Percentiles rank a stretch among this genome's conserved stretches.
Evolutionary conservation across 352 stramenopile species (phyloP).

Genomic region (Salisapilia sapeloensis): DNA sequence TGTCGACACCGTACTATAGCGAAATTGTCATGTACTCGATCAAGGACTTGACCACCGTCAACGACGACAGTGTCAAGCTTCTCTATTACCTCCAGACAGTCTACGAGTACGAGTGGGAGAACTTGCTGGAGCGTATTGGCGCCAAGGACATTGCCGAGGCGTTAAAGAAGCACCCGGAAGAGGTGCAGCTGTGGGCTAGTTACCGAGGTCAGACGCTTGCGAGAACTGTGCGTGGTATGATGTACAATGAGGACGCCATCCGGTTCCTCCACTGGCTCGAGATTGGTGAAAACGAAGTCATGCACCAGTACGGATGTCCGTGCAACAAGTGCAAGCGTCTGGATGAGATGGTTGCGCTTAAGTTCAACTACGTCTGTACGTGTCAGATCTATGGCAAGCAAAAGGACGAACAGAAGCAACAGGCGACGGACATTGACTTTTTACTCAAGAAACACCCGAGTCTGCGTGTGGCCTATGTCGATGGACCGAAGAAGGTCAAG

Average conservation of each 20-base stretch:
- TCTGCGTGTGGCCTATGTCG: slow-evolving; percentile 2
- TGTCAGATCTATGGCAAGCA: slow-evolving; percentile 3
- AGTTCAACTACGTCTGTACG: slow-evolving; percentile 4
- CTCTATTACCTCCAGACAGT: slow-evolving; percentile 5
- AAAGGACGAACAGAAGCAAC: slow-evolving; percentile 4
- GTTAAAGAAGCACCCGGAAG: slow-evolving; percentile 3
- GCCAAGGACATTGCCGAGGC: slow-evolving; percentile 3
- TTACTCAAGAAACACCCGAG: slow-evolving; percentile 1
- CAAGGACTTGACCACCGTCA: slow-evolving; percentile 2
- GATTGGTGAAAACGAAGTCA: slow-evolving; percentile 4
- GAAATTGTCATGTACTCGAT: slow-evolving; percentile 4
- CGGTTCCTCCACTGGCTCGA: slow-evolving; percentile 4
- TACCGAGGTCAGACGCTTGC: slow-evolving; percentile 4
- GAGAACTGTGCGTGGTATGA: slow-evolving; percentile 4
- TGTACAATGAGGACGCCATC: slow-evolving; percentile 3
- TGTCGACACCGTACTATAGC: slow-evolving; percentile 2
- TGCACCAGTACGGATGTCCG: slow-evolving; percentile 2
- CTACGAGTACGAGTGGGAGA: slow-evolving; percentile 3
- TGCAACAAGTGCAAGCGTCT: slow-evolving; percentile 2
- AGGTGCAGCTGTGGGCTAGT: slow-evolving; percentile 4
- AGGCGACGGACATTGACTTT: slow-evolving; percentile 4
- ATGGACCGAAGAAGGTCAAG: slow-evolving; percentile 4
- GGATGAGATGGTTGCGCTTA: slow-evolving; percentile 4
- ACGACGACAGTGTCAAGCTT: slow-evolving; percentile 4
- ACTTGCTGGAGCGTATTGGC: slow-evolving; percentile 3